Conservation (phyloP, 2,329 filamentous ascomycete genomes). For the Apiospora phragmitis region DNA sequence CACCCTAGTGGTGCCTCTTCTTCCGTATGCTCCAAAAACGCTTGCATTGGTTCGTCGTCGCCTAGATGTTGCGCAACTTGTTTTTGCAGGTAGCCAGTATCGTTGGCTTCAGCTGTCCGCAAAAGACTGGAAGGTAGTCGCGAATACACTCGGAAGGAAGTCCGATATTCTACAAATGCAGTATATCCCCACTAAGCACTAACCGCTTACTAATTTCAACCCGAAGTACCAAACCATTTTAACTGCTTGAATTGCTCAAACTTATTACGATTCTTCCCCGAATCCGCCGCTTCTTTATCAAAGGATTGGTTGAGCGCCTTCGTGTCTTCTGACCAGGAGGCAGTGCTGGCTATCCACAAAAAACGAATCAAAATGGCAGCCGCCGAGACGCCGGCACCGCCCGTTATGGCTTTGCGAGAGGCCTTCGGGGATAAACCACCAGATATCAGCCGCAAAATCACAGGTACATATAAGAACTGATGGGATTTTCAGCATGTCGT, state of each 20-base stretch:
- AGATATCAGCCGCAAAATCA: constrained; percentile 11
- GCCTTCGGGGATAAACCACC: constrained; percentile 9
- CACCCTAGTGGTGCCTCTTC: no score
- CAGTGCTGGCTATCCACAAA: not conserved
- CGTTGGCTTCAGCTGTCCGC: no score
- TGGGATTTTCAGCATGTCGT: not conserved
- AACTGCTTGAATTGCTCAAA: not conserved
- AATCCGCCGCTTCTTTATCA: not conserved
- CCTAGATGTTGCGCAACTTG: no score
- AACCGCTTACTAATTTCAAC: not conserved
- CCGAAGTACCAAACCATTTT: not conserved
- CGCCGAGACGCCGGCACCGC: not conserved
- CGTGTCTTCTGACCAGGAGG: not conserved
- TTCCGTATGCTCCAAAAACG: no score
- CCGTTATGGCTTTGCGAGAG: constrained; percentile 4
- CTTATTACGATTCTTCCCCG: not conserved
- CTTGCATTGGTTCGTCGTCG: no score
- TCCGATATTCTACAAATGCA: not conserved
- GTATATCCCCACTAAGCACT: not conserved
- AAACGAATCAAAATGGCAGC: not conserved
- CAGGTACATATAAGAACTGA: not conserved
- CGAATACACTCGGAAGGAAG: not conserved
- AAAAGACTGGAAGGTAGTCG: not conserved
- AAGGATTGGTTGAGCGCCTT: no score
- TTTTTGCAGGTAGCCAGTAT: no score